Evolutionary conservation across 768 basidiomycete genomes (phyloP).

Genomic region (Tephrocybe rancida): DNA sequence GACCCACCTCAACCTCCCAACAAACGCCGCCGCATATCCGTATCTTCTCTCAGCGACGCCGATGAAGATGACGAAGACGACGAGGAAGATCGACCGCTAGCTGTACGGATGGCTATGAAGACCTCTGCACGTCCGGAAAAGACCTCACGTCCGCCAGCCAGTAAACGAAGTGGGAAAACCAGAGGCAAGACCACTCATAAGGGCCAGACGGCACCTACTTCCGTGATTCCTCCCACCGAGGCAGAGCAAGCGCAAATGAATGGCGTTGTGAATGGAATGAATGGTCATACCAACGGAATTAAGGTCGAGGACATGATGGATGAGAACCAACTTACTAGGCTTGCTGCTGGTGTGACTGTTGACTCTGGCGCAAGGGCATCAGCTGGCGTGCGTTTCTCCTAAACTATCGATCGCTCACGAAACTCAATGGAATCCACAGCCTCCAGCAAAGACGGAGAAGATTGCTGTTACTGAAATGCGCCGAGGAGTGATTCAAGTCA

Average conservation of each 20-base stretch:
- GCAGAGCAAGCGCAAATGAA: slow-evolving; percentile 40
- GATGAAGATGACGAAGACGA: slow-evolving; percentile 52
- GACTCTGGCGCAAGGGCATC: slow-evolving; percentile 55
- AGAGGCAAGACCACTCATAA: slow-evolving; percentile 66
- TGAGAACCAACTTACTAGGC: slow-evolving; percentile 71
- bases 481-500: slow-evolving; percentile 80
- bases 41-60: slow-evolving; percentile 54
- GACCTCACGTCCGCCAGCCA: slow-evolving; percentile 27
- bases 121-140: slow-evolving; percentile 29
- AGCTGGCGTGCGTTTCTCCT: slow-evolving; percentile 43
- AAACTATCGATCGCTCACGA: not conserved
- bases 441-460: slow-evolving; percentile 67
- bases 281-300: slow-evolving; percentile 51
- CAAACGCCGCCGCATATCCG: slow-evolving; percentile 57
- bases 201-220: slow-evolving; percentile 55
- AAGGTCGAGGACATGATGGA: slow-evolving; percentile 84
- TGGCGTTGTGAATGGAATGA: slow-evolving; percentile 44
- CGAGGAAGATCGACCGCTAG: slow-evolving; percentile 62
- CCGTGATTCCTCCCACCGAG: slow-evolving; percentile 40
- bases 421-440: slow-evolving; percentile 32
- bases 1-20: slow-evolving; percentile 47
- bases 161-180: slow-evolving; percentile 32
- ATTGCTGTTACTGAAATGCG: slow-evolving; percentile 80
- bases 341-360: slow-evolving; percentile 81
- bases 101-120: slow-evolving; percentile 41